These are phyloP conservation scores for Diaporthe velutina DNA, from an alignment of 2,329 filamentous ascomycete genomes.

Conservation along the genomic window DNA sequence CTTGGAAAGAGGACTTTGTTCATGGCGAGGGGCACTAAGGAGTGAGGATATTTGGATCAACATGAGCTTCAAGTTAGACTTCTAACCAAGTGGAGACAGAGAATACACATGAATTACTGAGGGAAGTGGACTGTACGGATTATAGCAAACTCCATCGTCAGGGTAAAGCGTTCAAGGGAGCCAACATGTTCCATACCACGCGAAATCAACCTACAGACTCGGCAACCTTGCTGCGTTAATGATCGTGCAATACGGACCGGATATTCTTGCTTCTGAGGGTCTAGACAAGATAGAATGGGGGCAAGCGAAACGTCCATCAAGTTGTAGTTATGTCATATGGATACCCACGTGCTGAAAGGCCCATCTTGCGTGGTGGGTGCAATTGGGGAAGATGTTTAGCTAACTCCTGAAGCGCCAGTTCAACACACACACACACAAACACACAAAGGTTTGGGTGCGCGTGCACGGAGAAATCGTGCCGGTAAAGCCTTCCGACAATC, in stretches of 20 bases:
- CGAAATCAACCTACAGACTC: not conserved
- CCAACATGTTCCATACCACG: not conserved
- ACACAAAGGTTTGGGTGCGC: not conserved
- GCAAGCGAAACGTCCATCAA: not conserved
- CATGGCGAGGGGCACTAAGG: conserved; percentile 63
- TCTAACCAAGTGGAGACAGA: not conserved
- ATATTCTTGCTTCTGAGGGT: not conserved
- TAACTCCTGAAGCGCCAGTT: not conserved
- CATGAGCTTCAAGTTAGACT: not conserved
- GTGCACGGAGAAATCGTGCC: no score
- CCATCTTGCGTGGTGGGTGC: not conserved
- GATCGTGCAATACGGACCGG: not conserved
- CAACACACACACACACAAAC: no score
- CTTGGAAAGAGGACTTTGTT: conserved; percentile 59
- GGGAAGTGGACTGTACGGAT: not conserved
- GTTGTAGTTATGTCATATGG: not conserved
- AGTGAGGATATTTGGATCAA: conserved; percentile 34
- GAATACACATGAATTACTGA: not conserved
- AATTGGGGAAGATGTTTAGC: not conserved
- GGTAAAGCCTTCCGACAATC: not conserved
- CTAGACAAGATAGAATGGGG: not conserved
- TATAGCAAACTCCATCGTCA: not conserved
- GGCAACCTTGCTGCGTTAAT: not conserved
- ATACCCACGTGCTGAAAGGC: not conserved
- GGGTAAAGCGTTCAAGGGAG: no score